Evolutionary conservation across 768 basidiomycete genomes (phyloP), one percentile per base, ranked within the genome.

Genomic region (Podaxis sp.): DNA sequence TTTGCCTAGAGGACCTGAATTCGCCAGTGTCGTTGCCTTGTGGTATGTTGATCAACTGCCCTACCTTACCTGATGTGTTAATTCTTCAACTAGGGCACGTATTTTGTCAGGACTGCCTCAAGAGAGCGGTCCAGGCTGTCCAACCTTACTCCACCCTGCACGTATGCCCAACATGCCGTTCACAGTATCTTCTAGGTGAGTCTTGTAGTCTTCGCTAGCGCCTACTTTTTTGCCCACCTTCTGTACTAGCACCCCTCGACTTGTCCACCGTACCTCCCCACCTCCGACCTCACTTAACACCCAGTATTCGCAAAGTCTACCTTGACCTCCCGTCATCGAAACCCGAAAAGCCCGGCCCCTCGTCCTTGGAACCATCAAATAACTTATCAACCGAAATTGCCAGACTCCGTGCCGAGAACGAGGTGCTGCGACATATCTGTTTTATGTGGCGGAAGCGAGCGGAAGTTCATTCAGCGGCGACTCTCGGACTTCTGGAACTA

Each of bases 21-120:
- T 78, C 71, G 33, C 88, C 88, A 1, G 84, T 86, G 2, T 82
- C 81, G 11, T 67, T 87, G 0, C 87, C 88, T 44, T 90, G 88
- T 70, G 88, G 88, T 89, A 67, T 58, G 84, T 69, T 15, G 15
- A 33, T 49, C 30, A 64, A 24, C 36, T 22, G 49, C 30, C 58
- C 50, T 13, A 38, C 24, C 33, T 41, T 28, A 46, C 46, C 38
- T 20, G 44, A 58, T 24, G 17, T 33, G 15, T 58, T 56, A 51
- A 59, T 11, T 33, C 33, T 46, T 60, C 37, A 46, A 58, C 38
- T n/a, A 77, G 88, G 88, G 13, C 88, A 90, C 67, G 75, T 89
- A 44, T 88, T 87, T 70, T 89, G 88, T 71, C 77, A 80, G 58
- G 77, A 80, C 50, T 90, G 88, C 65, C 78, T 89, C 38, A 71